These are phyloP conservation scores for Ophiostoma quercus DNA, from an alignment of 2,329 filamentous ascomycete species.

Conservation along the genomic window DNA sequence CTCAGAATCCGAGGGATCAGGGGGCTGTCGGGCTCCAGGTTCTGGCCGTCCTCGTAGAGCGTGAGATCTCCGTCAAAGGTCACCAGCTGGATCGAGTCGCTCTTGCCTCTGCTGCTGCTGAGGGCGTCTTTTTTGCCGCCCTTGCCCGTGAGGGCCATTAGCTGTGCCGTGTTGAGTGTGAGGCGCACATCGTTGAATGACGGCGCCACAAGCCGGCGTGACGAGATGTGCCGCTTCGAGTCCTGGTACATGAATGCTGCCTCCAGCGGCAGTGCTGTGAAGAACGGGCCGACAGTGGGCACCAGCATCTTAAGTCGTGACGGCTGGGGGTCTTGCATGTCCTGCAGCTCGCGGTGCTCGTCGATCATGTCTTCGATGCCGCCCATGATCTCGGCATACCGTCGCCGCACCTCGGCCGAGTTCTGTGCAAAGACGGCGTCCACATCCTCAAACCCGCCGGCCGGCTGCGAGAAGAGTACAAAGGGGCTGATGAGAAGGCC, in stretches of 20 bases:
- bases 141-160: slow-evolving; percentile 63
- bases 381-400: slow-evolving; percentile 91
- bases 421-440: slow-evolving; percentile 62
- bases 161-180: slow-evolving; percentile 89
- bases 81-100: slow-evolving; percentile 62
- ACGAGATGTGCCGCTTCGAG: slow-evolving; percentile 76
- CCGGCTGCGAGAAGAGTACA: slow-evolving; percentile 91
- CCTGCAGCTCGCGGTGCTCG: slow-evolving; percentile 80
- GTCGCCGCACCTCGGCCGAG: slow-evolving; percentile 72
- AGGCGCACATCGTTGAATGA: slow-evolving; percentile 96
- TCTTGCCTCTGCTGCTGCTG: slow-evolving; percentile 33
- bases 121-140: slow-evolving; percentile 38
- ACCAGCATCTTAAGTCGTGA: slow-evolving; percentile 93
- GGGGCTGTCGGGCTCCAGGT: slow-evolving; percentile 67
- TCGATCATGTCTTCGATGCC: slow-evolving; percentile 90
- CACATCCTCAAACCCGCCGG: slow-evolving; percentile 70
- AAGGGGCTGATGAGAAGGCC: slow-evolving; percentile 90
- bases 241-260: slow-evolving; percentile 93
- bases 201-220: slow-evolving; percentile 84
- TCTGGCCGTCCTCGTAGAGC: slow-evolving; percentile 84
- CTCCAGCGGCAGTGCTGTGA: slow-evolving; percentile 79
- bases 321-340: slow-evolving; percentile 52
- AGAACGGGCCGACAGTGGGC: slow-evolving; percentile 87
- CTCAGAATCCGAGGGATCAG: slow-evolving; percentile 62
- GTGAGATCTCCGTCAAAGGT: slow-evolving; percentile 99